Percentiles rank a stretch among this genome's conserved stretches.
These are phyloP conservation scores for Solanum arcanum DNA, from an alignment of 257 asterid species.

Conservation along the genomic window DNA sequence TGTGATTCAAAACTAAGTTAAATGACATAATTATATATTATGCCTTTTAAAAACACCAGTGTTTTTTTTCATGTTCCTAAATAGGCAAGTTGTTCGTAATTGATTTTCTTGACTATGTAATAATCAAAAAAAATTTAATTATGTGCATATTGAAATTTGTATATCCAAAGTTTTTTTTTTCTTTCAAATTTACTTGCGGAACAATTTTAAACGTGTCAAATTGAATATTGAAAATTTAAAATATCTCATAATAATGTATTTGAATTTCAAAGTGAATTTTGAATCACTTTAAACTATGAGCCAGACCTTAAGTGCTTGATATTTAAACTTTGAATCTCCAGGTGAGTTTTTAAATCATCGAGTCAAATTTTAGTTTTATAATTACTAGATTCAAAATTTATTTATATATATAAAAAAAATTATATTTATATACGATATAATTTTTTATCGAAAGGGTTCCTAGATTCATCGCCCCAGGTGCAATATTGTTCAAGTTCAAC, in stretches of 20 bases:
- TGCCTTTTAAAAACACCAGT: not conserved
- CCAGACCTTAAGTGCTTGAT: not conserved
- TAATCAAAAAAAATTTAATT: not conserved
- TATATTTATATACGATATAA: too few species aligned
- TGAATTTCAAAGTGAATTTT: too few species aligned
- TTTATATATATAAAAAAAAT: too few species aligned
- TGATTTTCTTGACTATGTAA: not conserved
- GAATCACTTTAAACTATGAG: not conserved
- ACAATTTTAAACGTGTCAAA: not conserved
- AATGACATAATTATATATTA: too few species aligned
- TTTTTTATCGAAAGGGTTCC: too few species aligned
- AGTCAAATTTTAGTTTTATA: too few species aligned
- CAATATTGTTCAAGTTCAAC: not conserved
- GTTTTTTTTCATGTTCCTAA: not conserved
- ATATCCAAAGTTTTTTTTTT: too few species aligned
- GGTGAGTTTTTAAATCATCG: not conserved
- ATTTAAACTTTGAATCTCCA: too few species aligned
- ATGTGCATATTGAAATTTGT: not conserved
- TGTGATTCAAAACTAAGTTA: accelerated
- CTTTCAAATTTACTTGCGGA: not conserved
- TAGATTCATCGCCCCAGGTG: not conserved
- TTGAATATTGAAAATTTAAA: not conserved
- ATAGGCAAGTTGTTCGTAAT: not conserved
- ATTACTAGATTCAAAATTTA: too few species aligned
- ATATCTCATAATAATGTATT: too few species aligned